These are phyloP conservation scores for Diutina siamensis DNA, from an alignment of 1,139 yeast species.

Conservation along the genomic window DNA sequence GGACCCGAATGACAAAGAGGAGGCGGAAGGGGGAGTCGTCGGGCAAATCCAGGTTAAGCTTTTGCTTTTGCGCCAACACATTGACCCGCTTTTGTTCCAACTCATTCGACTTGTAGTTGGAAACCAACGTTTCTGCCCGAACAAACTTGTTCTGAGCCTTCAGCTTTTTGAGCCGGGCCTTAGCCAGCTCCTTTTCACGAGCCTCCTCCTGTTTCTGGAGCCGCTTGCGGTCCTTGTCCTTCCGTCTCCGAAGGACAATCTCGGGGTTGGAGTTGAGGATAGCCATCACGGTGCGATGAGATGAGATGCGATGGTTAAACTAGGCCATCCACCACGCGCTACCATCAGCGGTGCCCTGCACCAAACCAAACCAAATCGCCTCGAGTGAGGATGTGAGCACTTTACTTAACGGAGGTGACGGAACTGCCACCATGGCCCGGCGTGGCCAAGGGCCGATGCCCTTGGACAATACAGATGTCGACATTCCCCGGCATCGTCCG, in stretches of 20 bases:
- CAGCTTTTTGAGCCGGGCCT: slow-evolving; percentile 19
- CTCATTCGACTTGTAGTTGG: slow-evolving; percentile 49
- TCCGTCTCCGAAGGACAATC: slow-evolving; percentile 63
- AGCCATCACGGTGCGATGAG: slow-evolving; percentile 21
- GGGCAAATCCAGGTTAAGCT: slow-evolving; percentile 4
- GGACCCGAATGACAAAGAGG: slow-evolving; percentile 56
- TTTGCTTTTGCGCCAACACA: slow-evolving; percentile 38
- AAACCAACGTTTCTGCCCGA: slow-evolving; percentile 64
- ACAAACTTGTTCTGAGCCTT: slow-evolving; percentile 37
- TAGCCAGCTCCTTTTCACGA: slow-evolving; percentile 9
- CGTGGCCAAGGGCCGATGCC: too few relatives aligned
- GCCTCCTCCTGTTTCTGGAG: slow-evolving; percentile 48
- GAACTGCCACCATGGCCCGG: too few relatives aligned
- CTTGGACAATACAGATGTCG: too few relatives aligned
- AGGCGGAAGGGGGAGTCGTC: slow-evolving; percentile 20
- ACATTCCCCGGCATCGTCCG: too few relatives aligned
- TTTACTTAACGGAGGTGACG: too few relatives aligned
- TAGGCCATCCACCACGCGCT: too few relatives aligned
- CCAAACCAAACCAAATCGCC: too few relatives aligned
- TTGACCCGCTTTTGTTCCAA: slow-evolving; percentile 62
- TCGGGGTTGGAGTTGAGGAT: slow-evolving; percentile 63
- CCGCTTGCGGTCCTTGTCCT: slow-evolving; percentile 62
- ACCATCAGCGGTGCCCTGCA: too few relatives aligned
- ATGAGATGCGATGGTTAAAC: slow-evolving; percentile 6
- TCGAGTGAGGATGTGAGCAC: too few relatives aligned